These are phyloP conservation scores for Aspergillus tanneri DNA, from an alignment of 2,329 filamentous ascomycete genomes.

Conservation along the genomic window DNA sequence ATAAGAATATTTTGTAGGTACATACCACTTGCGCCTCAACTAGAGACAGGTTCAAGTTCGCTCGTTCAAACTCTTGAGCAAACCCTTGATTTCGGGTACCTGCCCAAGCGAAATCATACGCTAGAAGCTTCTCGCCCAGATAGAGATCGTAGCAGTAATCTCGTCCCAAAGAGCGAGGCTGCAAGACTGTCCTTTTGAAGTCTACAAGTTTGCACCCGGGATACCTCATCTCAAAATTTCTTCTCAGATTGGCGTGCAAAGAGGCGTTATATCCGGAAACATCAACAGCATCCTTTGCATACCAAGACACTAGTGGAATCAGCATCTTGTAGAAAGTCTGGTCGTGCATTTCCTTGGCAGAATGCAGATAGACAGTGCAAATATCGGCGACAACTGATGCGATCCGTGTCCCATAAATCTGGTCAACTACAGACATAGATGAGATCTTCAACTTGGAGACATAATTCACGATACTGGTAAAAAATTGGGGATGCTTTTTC, in stretches of 20 bases:
- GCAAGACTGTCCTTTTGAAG: slow-evolving; percentile 74
- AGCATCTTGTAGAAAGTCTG: slow-evolving; percentile 67
- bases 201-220: slow-evolving; percentile 69
- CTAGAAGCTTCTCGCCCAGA: slow-evolving; percentile 72
- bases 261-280: slow-evolving; percentile 85
- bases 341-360: slow-evolving; percentile 73
- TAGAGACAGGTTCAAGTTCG: slow-evolving; percentile 86
- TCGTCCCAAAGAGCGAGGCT: slow-evolving; percentile 64
- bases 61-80: slow-evolving; percentile 75
- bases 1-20: slow-evolving; percentile 6
- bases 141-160: slow-evolving; percentile 83
- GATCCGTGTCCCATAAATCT: slow-evolving; percentile 65
- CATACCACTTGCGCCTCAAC: slow-evolving; percentile 87
- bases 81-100: slow-evolving; percentile 70
- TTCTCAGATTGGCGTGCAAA: slow-evolving; percentile 78
- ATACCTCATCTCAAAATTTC: slow-evolving; percentile 80
- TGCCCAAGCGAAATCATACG: slow-evolving; percentile 74
- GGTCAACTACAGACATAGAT: slow-evolving; percentile 46
- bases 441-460: slow-evolving; percentile 60
- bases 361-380: slow-evolving; percentile 86
- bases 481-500: slow-evolving; percentile 69
- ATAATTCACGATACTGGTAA: slow-evolving; percentile 70
- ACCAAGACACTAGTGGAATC: slow-evolving; percentile 74
- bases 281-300: slow-evolving; percentile 71
- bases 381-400: slow-evolving; percentile 84